Percentiles rank a stretch among this genome's conserved stretches.
Conservation (phyloP, 164 flowering plant species). For the Vitis labrusca region DNA sequence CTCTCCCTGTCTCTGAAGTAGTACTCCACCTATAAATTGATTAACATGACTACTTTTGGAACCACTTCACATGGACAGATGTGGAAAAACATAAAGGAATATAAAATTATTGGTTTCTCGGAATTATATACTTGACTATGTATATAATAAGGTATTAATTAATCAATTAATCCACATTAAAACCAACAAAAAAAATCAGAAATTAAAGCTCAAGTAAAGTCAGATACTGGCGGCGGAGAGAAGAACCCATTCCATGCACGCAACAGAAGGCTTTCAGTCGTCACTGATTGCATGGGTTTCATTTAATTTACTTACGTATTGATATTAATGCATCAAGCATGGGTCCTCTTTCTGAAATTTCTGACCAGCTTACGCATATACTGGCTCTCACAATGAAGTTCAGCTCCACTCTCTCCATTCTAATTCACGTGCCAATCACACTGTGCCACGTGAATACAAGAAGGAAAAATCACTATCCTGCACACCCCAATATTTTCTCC, state of each 20-base stretch:
- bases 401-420: neutral
- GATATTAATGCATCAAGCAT: neutral
- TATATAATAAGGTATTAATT: no score
- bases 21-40: no score
- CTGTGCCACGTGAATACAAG: neutral
- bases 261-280: conserved; percentile 15
- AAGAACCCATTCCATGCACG: conserved; percentile 36
- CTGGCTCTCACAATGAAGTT: no score
- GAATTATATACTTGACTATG: no score
- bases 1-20: neutral
- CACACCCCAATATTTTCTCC: no score
- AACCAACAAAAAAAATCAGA: neutral
- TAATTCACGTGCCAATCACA: neutral
- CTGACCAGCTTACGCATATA: neutral
- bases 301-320: neutral
- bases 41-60: no score
- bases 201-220: conserved; percentile 1
- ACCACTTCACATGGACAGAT: no score
- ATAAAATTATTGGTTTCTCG: no score
- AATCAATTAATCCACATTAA: no score
- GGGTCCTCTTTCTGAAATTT: conserved; percentile 1
- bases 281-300: conserved; percentile 27
- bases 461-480: no score
- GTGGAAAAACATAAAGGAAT: no score
- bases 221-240: conserved; percentile 16